A percentile compares a stretch with the other conserved stretches of the same genome.
Evolutionary conservation across 225 moss, liverwort and hornwort species (phyloP).

Genomic region (Asterella californica): DNA sequence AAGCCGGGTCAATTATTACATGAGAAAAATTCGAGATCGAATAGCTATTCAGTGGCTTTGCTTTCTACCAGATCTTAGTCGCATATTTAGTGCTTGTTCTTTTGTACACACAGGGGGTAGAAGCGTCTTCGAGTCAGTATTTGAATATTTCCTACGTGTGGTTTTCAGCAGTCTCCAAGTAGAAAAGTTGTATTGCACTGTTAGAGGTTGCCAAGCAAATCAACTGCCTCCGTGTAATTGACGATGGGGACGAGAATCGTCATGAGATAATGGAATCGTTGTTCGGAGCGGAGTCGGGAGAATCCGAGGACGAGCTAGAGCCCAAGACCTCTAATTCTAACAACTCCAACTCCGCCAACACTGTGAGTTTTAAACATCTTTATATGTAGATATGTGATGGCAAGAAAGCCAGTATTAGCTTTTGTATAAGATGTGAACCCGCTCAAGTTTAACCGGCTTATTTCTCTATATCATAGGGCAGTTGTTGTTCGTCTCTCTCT

Average conservation of each 20-base stretch:
- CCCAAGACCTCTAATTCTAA: conserved; percentile 43
- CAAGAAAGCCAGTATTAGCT: not conserved
- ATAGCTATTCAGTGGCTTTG: too few relatives aligned
- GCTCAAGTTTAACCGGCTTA: too few relatives aligned
- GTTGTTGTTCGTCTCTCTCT: too few relatives aligned
- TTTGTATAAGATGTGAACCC: not conserved
- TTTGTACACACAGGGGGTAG: too few relatives aligned
- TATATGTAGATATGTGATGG: not conserved
- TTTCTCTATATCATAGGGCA: too few relatives aligned
- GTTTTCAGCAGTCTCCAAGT: too few relatives aligned
- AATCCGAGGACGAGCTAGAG: conserved; percentile 90
- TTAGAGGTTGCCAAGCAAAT: not conserved
- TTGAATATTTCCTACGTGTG: too few relatives aligned
- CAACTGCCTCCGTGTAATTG: not conserved
- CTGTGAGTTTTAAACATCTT: conserved; percentile 18
- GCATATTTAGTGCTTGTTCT: too few relatives aligned
- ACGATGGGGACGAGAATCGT: conserved; percentile 97
- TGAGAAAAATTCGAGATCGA: too few relatives aligned
- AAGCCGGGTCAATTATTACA: too few relatives aligned
- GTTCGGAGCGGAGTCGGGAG: conserved; percentile 97
- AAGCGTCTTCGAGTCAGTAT: too few relatives aligned
- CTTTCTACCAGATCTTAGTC: too few relatives aligned
- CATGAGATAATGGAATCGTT: conserved; percentile 99
- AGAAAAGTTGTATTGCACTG: not conserved
- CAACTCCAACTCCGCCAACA: conserved; percentile 34